A percentile compares a stretch with the other conserved stretches of the same genome.
phyloP scores from a whole-genome alignment of 192 early-diverging fungal genomes.

The Diversispora epigaea region DNA sequence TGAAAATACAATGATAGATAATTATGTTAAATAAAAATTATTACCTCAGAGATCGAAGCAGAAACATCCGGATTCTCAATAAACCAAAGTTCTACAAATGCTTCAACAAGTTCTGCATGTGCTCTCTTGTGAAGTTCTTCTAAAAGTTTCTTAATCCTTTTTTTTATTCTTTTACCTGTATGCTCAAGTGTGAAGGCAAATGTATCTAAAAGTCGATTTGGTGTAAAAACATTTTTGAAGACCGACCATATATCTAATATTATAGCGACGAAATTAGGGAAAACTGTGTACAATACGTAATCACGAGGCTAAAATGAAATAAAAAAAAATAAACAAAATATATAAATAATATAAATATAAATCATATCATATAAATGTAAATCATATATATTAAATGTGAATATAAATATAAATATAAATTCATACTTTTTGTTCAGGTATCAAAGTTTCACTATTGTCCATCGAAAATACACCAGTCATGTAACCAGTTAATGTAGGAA shows the following conservation, averaged over 20 bases:
- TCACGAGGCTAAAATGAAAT: constrained; percentile 45
- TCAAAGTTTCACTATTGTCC: constrained; percentile 22
- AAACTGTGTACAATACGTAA: constrained; percentile 45
- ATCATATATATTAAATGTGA: too few relatives aligned
- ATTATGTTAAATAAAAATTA: neutral
- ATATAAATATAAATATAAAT: neutral
- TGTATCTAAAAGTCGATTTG: constrained; percentile 14
- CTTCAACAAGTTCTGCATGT: constrained; percentile 60
- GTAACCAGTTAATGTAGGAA: neutral
- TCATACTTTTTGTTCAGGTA: constrained; percentile 35
- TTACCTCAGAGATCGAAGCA: neutral
- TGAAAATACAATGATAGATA: neutral
- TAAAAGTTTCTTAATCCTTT: constrained; percentile 52
- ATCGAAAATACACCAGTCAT: constrained; percentile 8
- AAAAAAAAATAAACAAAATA: neutral
- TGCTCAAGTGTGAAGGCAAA: constrained; percentile 42
- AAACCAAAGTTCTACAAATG: constrained; percentile 66
- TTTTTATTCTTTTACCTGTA: constrained; percentile 43
- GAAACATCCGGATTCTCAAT: constrained; percentile 48
- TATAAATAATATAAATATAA: neutral
- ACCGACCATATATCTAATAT: constrained; percentile 52
- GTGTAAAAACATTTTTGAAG: constrained; percentile 30
- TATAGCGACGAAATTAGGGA: constrained; percentile 49
- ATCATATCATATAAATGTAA: neutral
- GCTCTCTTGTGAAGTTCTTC: constrained; percentile 53